Evolutionary conservation across 306 rosid species (phyloP), one percentile per base, ranked within the genome.

Genomic region (Clitoria ternatea): DNA sequence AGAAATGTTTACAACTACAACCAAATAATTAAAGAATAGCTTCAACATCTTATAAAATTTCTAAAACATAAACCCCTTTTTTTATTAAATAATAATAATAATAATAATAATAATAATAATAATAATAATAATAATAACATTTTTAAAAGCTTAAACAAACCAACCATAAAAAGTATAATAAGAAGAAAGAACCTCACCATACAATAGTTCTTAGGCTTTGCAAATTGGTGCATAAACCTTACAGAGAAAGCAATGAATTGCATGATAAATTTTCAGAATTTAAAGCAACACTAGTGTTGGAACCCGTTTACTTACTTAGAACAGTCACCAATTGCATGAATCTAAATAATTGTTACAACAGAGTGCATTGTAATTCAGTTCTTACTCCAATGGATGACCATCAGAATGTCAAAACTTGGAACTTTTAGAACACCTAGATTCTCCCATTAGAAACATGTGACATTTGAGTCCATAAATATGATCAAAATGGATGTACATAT

Each of bases 401-500:
- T 74, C 65, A 73, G 0, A 55, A 47, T 2, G 52, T 13, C 45
- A 66, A 27, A 40, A n/a, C n/a, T n/a, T n/a, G n/a, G n/a, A n/a
- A n/a, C n/a, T n/a, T n/a, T n/a, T n/a, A n/a, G n/a, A n/a, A 18
- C 72, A 49, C 13, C 35, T 24, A 49, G 60, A 49, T 35, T 60
- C 69, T 61, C 48, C 59, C 62, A 48, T 6, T 17, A 23, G 35
- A 15, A 44, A 6, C 11, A 57, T 3, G 77, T 44, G 60, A 8
- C 48, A 72, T 15, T 32, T 44, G 57, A 45, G 42, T 9, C 9
- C 35, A 75, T 44, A 43, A 48, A 22, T 30, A 13, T 62, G 23
- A 62, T 52, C 57, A 78, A 54, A 71, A 43, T 37, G 47, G 37
- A 68, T 63, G 42, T 57, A 71, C 54, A 45, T 54, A 53, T 52